Evolutionary conservation across 2,329 filamentous ascomycete species (phyloP).

Genomic region (Phialocephala subalpina): DNA sequence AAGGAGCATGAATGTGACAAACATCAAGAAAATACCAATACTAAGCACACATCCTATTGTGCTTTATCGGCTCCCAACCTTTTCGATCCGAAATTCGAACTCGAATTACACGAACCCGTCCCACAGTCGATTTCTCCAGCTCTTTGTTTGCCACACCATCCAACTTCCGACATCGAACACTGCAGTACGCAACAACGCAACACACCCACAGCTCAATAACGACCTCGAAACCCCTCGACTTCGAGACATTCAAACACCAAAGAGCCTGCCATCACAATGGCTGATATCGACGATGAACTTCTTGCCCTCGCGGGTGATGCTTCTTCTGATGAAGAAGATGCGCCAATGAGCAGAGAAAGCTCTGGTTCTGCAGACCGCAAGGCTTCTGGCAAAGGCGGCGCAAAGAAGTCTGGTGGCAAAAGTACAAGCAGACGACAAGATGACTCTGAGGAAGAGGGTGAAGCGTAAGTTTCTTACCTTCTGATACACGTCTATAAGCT

Average conservation of each 20-base stretch:
- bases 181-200: background rate
- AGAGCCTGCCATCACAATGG: constrained; percentile 59
- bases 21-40: background rate
- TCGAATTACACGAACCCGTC: too few relatives aligned
- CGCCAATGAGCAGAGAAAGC: constrained; percentile 58
- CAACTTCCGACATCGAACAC: background rate
- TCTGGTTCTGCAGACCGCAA: constrained; percentile 59
- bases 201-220: too few relatives aligned
- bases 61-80: background rate
- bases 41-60: background rate
- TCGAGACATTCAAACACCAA: background rate
- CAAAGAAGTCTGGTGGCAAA: constrained; percentile 59
- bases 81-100: background rate
- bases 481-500: constrained; percentile 10
- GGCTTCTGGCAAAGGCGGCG: constrained; percentile 47
- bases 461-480: constrained; percentile 70
- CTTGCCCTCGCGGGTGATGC: constrained; percentile 89
- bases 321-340: constrained; percentile 61
- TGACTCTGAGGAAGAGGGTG: constrained; percentile 80
- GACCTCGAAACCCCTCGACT: too few relatives aligned
- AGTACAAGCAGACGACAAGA: constrained; percentile 54
- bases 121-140: background rate
- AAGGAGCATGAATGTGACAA: background rate
- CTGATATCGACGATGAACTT: constrained; percentile 91
- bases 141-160: background rate